Conservation (phyloP, 2,329 filamentous ascomycete genomes). For the Cladosporium sp. region DNA sequence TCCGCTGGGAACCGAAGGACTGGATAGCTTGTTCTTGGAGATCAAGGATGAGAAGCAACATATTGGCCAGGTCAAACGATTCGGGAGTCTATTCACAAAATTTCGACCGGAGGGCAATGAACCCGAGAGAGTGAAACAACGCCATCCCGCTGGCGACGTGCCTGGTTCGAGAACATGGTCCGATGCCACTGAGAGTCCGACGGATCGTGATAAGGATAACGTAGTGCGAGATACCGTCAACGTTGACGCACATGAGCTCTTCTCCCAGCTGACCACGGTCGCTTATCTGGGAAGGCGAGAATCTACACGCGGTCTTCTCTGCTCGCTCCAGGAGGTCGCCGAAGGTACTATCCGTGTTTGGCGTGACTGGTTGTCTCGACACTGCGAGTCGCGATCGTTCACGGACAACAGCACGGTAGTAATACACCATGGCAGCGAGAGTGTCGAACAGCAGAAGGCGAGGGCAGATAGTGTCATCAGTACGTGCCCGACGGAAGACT, state of each 20-base stretch:
- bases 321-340: constrained; percentile 64
- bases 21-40: constrained; percentile 45
- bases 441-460: constrained; percentile 5
- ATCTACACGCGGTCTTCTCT: constrained; percentile 61
- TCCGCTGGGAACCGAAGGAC: constrained; percentile 63
- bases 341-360: constrained; percentile 71
- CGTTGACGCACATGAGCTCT: constrained; percentile 69
- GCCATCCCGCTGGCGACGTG: constrained; percentile 50
- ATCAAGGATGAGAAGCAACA: constrained; percentile 36
- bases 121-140: constrained; percentile 43
- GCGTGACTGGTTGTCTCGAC: constrained; percentile 66
- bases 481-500: constrained; percentile 33
- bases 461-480: constrained; percentile 4
- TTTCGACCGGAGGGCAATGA: constrained; percentile 66
- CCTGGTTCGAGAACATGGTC: constrained; percentile 46
- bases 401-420: constrained; percentile 32
- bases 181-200: constrained; percentile 22
- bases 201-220: constrained; percentile 20
- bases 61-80: constrained; percentile 49
- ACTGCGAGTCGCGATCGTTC: constrained; percentile 36
- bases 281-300: constrained; percentile 69
- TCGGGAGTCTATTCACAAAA: constrained; percentile 65
- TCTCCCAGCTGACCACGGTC: constrained; percentile 71
- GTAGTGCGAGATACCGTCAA: constrained; percentile 60
- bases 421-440: constrained; percentile 29